Evolutionary conservation across 2,329 filamentous ascomycete genomes (phyloP), one percentile per base, ranked within the genome.

Genomic region (Tolypocladium ovalisporum): DNA sequence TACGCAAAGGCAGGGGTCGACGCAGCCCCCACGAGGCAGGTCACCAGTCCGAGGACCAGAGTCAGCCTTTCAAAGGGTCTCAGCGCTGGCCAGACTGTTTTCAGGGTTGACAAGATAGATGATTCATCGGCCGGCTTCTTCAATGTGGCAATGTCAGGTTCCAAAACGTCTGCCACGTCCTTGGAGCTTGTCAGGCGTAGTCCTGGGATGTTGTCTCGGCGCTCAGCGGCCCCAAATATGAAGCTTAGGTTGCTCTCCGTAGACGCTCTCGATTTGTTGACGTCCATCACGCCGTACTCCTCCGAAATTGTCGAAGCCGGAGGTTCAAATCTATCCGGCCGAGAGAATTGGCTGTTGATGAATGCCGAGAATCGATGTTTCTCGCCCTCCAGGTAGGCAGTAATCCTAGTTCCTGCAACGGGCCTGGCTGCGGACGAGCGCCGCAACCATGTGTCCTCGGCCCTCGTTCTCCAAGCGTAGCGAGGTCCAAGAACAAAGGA

Each of bases 1-100:
- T 81, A 90, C 0, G 90, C 87, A 64, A 97, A 97, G 0, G 83
- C 74, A 0, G 91, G 89, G 0, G 87, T 88, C 32, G 82, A 78
- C 4, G 78, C 81, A 4, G 89, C 86, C 52, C 89, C 84, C 0
- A 86, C 63, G 1, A 87, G 64, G 35, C 86, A 84, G 51, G 80
- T 77, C 0, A 81, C n/a, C 12, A 90, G 71, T 1, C 85, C 89
- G 2, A 81, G 56, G 0, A 86, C 34, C 1, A 95, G 72, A 15
- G 81, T 68, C 0, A 80, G 2, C 1, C 80, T 82, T 15, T 85
- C 76, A 8, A 62, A 71, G 55, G 64, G 66, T 1, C 75, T 72
- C 1, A 96, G 73, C 0, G 72, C 77, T 0, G 89, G 87, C 83
- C 89, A 88, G 0, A 96, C 77, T 0, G 88, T 91, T 17, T 70